phyloP scores from a whole-genome alignment of 306 rosid genomes.

The Quillaja saponaria region DNA sequence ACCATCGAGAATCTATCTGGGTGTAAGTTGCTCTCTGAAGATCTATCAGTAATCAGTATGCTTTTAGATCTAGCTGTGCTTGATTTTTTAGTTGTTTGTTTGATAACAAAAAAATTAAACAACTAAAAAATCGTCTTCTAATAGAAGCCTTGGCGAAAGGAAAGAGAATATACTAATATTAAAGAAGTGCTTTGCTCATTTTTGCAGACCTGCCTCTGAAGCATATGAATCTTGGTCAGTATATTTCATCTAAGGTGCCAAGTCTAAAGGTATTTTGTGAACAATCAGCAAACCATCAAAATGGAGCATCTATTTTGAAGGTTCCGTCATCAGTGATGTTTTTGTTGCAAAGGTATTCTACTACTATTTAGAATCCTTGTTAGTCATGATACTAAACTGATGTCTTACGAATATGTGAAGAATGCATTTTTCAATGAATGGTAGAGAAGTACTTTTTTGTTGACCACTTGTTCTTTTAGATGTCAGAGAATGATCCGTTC shows the following conservation, averaged over 20 bases:
- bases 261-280: slow-evolving; percentile 56
- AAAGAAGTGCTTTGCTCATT: slow-evolving; percentile 35
- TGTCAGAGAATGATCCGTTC: too few relatives aligned
- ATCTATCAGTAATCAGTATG: background rate
- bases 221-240: slow-evolving; percentile 61
- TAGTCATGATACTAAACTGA: too few relatives aligned
- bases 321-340: slow-evolving; percentile 72
- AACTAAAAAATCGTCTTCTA: background rate
- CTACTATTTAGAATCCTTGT: slow-evolving; percentile 4
- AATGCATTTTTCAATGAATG: too few relatives aligned
- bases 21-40: slow-evolving; percentile 58
- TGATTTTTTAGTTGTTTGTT: slow-evolving; percentile 5
- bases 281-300: slow-evolving; percentile 45
- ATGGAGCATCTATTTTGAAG: slow-evolving; percentile 59
- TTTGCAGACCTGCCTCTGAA: slow-evolving; percentile 69
- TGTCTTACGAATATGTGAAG: too few relatives aligned
- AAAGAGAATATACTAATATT: slow-evolving; percentile 8
- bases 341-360: slow-evolving; percentile 71
- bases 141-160: background rate
- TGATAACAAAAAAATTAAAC: too few relatives aligned
- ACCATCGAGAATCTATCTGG: slow-evolving; percentile 66
- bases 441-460: too few relatives aligned
- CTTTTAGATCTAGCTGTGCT: background rate
- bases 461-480: too few relatives aligned
- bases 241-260: slow-evolving; percentile 70